Evolutionary conservation across 345 rosid genomes (phyloP).

Genomic region (Salix dunnii): DNA sequence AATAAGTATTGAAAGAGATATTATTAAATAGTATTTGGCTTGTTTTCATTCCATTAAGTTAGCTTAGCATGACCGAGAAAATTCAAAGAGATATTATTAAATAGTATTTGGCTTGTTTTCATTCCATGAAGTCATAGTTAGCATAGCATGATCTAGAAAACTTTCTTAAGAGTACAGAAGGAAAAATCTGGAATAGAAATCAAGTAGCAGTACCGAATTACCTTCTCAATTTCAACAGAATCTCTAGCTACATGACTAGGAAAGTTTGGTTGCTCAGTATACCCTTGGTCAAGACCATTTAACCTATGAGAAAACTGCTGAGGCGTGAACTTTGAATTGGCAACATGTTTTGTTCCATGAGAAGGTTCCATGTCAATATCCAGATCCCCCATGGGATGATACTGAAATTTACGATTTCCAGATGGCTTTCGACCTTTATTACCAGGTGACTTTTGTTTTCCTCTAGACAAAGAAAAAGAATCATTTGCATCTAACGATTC

Average conservation of each 20-base stretch:
- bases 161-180: background rate
- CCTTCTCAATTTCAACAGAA: slow-evolving; percentile 46
- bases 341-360: slow-evolving; percentile 30
- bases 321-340: slow-evolving; percentile 28
- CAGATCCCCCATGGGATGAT: slow-evolving; percentile 91
- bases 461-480: slow-evolving; percentile 35
- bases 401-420: slow-evolving; percentile 67
- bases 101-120: background rate
- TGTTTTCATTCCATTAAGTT: background rate
- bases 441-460: slow-evolving; percentile 48
- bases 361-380: slow-evolving; percentile 49
- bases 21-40: background rate
- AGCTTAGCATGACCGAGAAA: too few species aligned
- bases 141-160: too few species aligned
- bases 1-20: background rate
- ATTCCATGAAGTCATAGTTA: background rate
- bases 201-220: slow-evolving; percentile 19
- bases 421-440: slow-evolving; percentile 39
- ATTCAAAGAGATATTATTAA: background rate
- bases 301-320: slow-evolving; percentile 39
- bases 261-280: slow-evolving; percentile 38
- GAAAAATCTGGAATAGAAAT: background rate
- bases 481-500: slow-evolving; percentile 46
- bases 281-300: slow-evolving; percentile 28
- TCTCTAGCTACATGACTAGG: slow-evolving; percentile 39